Conservation (phyloP, 176 grass and related monocot species). For the Olyra latifolia region DNA sequence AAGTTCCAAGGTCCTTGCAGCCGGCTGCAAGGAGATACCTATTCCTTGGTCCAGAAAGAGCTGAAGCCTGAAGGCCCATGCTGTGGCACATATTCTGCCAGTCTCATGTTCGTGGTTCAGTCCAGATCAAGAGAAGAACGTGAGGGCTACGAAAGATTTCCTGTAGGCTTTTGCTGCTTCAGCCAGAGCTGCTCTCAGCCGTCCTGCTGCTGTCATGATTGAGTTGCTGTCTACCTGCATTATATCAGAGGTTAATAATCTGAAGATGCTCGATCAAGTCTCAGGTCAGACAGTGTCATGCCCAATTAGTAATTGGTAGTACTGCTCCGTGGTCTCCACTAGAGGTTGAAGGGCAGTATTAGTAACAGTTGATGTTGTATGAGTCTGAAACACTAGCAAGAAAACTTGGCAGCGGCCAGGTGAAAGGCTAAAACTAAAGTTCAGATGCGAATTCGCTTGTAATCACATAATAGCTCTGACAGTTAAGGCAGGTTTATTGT, state of each 20-base stretch:
- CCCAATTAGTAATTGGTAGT: no score
- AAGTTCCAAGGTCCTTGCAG: constrained; percentile 24
- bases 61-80: neutral
- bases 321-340: neutral
- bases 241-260: neutral
- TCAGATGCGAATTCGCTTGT: no score
- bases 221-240: neutral
- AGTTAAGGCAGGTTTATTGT: no score
- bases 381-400: neutral
- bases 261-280: neutral
- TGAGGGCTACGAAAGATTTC: constrained; percentile 11
- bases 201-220: neutral
- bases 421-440: neutral
- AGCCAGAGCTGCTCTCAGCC: neutral
- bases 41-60: constrained; percentile 29
- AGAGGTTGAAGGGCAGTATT: neutral
- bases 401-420: neutral
- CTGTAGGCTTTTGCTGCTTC: neutral
- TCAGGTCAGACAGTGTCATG: neutral
- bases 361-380: neutral
- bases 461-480: no score
- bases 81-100: constrained; percentile 45
- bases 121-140: constrained; percentile 16
- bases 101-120: constrained; percentile 3
- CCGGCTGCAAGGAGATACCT: constrained; percentile 1